These are phyloP conservation scores for Capsella rubella DNA, from an alignment of 441 rosid genomes.

Conservation along the genomic window DNA sequence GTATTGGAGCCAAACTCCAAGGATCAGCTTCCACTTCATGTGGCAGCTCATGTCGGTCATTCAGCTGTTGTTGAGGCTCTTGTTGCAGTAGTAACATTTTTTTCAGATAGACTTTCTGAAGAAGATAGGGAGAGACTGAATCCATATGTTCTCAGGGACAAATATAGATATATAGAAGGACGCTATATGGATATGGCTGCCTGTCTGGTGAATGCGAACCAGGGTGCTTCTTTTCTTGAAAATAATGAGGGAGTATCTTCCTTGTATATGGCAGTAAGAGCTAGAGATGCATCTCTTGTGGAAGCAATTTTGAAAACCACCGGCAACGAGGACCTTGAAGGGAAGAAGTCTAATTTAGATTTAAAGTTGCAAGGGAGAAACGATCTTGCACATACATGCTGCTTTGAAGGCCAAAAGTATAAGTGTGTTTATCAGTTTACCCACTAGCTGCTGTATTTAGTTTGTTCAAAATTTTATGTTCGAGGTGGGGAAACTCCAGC, in stretches of 20 bases:
- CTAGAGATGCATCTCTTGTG: too few relatives aligned
- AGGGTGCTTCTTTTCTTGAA: background rate
- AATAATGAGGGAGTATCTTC: background rate
- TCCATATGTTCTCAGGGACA: background rate
- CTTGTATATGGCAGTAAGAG: too few relatives aligned
- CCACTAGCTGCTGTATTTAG: too few relatives aligned
- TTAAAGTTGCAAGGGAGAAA: background rate
- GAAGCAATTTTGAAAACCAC: conserved; percentile 17
- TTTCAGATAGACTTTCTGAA: background rate
- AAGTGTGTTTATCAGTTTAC: too few relatives aligned
- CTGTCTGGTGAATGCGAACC: background rate
- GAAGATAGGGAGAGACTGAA: background rate
- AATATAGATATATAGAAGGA: background rate
- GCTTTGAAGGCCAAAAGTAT: background rate
- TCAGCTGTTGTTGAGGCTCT: background rate
- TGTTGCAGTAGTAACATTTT: background rate
- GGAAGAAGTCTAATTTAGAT: too few relatives aligned
- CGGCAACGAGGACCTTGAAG: too few relatives aligned
- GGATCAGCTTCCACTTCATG: background rate
- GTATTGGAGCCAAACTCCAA: background rate
- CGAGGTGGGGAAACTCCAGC: too few relatives aligned
- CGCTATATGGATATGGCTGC: too few relatives aligned
- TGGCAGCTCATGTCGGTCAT: background rate
- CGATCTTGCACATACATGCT: background rate
- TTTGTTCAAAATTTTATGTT: too few relatives aligned